Percentiles rank a stretch among this genome's conserved stretches.
These are phyloP conservation scores for Sphaerulina vaccinii DNA, from an alignment of 2,329 filamentous ascomycete genomes.

Conservation along the genomic window DNA sequence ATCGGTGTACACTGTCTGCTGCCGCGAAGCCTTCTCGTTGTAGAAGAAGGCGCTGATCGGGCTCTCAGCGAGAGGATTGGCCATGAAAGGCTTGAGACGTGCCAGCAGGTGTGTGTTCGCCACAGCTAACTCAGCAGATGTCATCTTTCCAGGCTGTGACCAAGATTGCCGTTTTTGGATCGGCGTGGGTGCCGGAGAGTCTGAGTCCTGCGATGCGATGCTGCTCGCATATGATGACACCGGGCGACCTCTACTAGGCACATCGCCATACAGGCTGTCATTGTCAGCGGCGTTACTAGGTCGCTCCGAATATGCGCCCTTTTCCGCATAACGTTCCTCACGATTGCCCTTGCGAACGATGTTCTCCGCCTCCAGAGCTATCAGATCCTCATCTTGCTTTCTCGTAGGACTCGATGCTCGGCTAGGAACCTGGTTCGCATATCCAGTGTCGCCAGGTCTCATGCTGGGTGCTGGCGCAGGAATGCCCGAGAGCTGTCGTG, in stretches of 20 bases:
- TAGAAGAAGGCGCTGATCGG: constrained; percentile 95
- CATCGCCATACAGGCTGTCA: constrained; percentile 39
- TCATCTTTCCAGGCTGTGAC: constrained; percentile 62
- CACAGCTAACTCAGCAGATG: constrained; percentile 68
- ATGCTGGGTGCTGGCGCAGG: constrained; percentile 59
- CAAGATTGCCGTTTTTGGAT: constrained; percentile 52
- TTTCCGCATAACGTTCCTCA: constrained; percentile 58
- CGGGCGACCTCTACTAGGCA: constrained; percentile 25
- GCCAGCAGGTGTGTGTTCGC: constrained; percentile 89
- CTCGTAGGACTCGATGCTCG: constrained; percentile 43
- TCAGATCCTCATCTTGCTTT: constrained; percentile 61
- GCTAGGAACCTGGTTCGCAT: constrained; percentile 47
- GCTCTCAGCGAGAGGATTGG: constrained; percentile 71
- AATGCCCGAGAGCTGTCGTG: constrained; percentile 82
- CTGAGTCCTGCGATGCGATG: constrained; percentile 28
- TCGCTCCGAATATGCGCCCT: constrained; percentile 71
- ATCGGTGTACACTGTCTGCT: constrained; percentile 80
- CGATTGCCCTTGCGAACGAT: constrained; percentile 75
- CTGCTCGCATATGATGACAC: constrained; percentile 24
- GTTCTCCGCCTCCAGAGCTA: constrained; percentile 70
- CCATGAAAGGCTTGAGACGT: constrained; percentile 83
- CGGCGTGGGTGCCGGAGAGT: constrained; percentile 33
- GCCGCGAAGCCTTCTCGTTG: constrained; percentile 77
- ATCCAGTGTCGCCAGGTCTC: constrained; percentile 36
- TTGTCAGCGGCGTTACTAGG: constrained; percentile 52